Evolutionary conservation across 176 grass and related monocot species (phyloP).

Genomic region (Pharus latifolius): DNA sequence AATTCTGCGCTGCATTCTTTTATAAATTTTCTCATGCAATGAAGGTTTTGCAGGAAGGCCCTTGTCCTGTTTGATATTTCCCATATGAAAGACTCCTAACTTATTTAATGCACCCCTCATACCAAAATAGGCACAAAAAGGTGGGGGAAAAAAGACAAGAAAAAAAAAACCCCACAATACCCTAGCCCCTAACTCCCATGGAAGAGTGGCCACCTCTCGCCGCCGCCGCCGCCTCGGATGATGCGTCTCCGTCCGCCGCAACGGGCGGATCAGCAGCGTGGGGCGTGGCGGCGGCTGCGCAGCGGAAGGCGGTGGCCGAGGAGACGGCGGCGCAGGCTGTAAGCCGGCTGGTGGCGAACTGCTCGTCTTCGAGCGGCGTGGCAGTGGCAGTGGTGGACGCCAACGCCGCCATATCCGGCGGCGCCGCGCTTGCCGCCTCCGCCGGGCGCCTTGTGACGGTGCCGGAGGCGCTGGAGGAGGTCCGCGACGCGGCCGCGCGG

Average conservation of each 20-base stretch:
- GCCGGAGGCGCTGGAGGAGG: slow-evolving; percentile 72
- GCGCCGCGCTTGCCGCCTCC: slow-evolving; percentile 32
- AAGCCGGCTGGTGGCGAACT: slow-evolving; percentile 48
- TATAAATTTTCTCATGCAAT: too few relatives aligned
- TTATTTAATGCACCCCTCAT: background rate
- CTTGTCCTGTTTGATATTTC: accelerated
- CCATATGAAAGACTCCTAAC: background rate
- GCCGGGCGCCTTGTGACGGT: slow-evolving; percentile 68
- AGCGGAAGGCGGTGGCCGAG: slow-evolving; percentile 20
- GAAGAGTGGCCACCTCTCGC: slow-evolving; percentile 38
- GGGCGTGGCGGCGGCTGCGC: background rate
- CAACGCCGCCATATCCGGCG: slow-evolving; percentile 76
- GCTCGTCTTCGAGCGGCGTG: slow-evolving; percentile 34
- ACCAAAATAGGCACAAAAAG: background rate
- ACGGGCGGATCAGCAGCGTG: background rate
- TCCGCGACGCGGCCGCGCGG: slow-evolving; percentile 63
- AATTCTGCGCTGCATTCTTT: too few relatives aligned
- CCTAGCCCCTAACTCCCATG: slow-evolving; percentile 40
- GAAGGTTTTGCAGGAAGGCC: too few relatives aligned
- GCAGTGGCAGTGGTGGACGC: slow-evolving; percentile 80
- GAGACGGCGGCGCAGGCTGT: slow-evolving; percentile 24
- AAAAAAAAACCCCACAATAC: slow-evolving; percentile 20
- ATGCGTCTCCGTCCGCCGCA: background rate
- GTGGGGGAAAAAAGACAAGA: background rate
- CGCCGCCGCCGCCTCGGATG: background rate